Conservation (phyloP, 2,329 filamentous ascomycete genomes). For the Talaromyces sp. region DNA sequence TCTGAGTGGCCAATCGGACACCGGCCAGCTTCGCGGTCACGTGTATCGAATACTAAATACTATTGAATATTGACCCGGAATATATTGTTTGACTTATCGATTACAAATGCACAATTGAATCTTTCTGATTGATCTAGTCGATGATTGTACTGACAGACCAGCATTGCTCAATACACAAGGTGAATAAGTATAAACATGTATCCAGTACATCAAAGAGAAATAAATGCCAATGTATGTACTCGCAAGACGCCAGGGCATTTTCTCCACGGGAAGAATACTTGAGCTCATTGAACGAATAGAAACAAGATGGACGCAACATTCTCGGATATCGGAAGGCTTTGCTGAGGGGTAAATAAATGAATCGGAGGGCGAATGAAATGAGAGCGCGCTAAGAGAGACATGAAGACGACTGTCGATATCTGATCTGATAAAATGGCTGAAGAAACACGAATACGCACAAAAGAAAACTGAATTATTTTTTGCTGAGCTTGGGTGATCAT, state of each 20-base stretch:
- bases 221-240: conserved; percentile 12
- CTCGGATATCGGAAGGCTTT: conserved; percentile 9
- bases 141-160: neutral
- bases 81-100: too few species aligned
- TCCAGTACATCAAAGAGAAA: conserved; percentile 7
- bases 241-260: conserved; percentile 22
- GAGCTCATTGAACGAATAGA: neutral
- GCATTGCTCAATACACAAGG: neutral
- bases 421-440: conserved; percentile 19
- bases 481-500: conserved; percentile 22
- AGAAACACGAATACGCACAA: conserved; percentile 6
- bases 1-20: neutral
- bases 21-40: neutral
- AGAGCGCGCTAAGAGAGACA: conserved; percentile 6
- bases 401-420: neutral
- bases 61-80: neutral
- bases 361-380: conserved; percentile 1
- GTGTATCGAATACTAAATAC: neutral
- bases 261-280: neutral
- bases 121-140: neutral
- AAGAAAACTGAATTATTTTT: neutral
- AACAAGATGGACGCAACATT: conserved; percentile 8
- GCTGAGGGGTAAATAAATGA: neutral
- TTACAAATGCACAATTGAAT: neutral
- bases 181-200: conserved; percentile 3